A percentile compares a stretch with the other conserved stretches of the same genome.
Evolutionary conservation across 495 filamentous ascomycete genomes (phyloP).

Genomic region (Hypoxylon cercidicola): DNA sequence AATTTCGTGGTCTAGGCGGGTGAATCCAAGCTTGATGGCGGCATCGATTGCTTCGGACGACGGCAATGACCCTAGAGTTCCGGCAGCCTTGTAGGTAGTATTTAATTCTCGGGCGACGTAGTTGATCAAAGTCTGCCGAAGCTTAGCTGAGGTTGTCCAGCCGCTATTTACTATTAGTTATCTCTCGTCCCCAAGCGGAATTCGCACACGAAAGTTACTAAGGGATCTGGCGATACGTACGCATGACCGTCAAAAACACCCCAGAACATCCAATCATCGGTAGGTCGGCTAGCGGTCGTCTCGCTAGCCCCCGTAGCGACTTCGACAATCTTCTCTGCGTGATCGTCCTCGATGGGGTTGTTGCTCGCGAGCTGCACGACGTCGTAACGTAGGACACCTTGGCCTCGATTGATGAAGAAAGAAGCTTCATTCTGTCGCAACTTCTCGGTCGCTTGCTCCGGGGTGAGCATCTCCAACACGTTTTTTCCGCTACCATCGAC

Average conservation of each 20-base stretch:
- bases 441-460: conserved; percentile 92
- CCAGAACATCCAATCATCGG: conserved; percentile 99
- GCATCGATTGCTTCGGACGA: conserved; percentile 81
- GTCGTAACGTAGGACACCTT: conserved; percentile 94
- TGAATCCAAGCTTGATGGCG: conserved; percentile 93
- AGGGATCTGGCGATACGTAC: conserved; percentile 58
- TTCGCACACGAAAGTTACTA: not conserved
- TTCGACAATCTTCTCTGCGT: conserved; percentile 96
- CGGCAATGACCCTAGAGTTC: conserved; percentile 62
- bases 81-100: conserved; percentile 83
- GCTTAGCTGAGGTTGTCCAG: conserved; percentile 97
- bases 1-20: conserved; percentile 91
- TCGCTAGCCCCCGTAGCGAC: conserved; percentile 61
- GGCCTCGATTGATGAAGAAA: conserved; percentile 87
- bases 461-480: conserved; percentile 93
- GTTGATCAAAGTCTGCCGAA: conserved; percentile 89
- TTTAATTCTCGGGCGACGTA: conserved; percentile 97
- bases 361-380: conserved; percentile 95
- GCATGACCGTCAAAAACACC: conserved; percentile 97
- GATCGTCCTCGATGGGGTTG: conserved; percentile 98
- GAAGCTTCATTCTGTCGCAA: conserved; percentile 89
- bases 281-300: conserved; percentile 59
- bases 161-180: conserved; percentile 66
- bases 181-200: not conserved
- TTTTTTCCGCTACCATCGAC: conserved; percentile 81